A percentile compares a stretch with the other conserved stretches of the same genome.
phyloP scores from a whole-genome alignment of 2,329 filamentous ascomycete species.

The Fusarium devonianum region DNA sequence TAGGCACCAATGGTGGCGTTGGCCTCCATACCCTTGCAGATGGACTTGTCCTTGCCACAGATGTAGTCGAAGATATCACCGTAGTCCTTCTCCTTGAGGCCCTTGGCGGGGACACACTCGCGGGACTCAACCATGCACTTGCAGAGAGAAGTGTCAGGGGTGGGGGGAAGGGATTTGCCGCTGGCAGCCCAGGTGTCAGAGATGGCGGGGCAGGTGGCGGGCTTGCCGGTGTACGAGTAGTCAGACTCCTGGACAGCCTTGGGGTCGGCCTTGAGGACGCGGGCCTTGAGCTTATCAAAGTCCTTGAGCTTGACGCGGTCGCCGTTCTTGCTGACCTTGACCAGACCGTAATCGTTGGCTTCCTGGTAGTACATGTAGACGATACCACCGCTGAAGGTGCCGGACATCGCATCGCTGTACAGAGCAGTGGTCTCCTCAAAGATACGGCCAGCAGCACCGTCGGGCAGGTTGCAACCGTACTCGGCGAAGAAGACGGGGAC shows the following conservation, averaged over 20 bases:
- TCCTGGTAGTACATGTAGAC: conserved; percentile 99
- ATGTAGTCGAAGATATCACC: conserved; percentile 76
- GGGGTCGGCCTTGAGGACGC: conserved; percentile 73
- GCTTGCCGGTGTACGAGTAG: conserved; percentile 79
- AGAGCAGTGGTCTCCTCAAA: conserved; percentile 88
- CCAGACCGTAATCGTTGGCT: conserved; percentile 85
- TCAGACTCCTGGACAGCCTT: conserved; percentile 67
- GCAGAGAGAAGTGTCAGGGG: conserved; percentile 81
- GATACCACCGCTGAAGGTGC: conserved; percentile 92
- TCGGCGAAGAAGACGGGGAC: conserved; percentile 98
- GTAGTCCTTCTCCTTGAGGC: conserved; percentile 65
- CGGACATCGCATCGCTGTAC: conserved; percentile 81
- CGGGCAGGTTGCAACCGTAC: conserved; percentile 86
- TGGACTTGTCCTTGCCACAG: conserved; percentile 64
- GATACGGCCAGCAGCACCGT: conserved; percentile 69
- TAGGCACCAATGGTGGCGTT: conserved; percentile 74
- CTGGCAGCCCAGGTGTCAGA: conserved; percentile 69
- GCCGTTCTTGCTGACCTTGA: conserved; percentile 62
- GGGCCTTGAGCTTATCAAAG: conserved; percentile 74
- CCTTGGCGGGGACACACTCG: conserved; percentile 70
- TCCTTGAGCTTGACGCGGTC: conserved; percentile 73
- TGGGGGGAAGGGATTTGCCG: conserved; percentile 77
- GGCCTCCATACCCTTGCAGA: conserved; percentile 72
- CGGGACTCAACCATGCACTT: conserved; percentile 82
- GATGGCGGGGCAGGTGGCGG: conserved; percentile 74